Base-by-base conservation (phyloP, 169 alveolate genomes). In the Babesia divergens region DNA sequence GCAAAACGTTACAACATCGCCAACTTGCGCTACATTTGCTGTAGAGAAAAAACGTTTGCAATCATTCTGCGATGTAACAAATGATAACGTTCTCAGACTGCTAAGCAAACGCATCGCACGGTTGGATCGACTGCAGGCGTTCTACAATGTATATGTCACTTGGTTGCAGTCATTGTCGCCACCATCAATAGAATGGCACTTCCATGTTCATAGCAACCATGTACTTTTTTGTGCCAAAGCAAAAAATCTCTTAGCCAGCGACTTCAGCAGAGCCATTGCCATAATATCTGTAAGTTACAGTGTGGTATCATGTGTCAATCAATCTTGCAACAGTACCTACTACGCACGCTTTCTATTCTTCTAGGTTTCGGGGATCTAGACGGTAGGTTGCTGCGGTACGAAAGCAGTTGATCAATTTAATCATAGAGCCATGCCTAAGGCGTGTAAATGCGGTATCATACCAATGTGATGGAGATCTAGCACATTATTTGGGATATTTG, bases 151-250 rank as follows among this genome's bases (percentile, higher is more conserved):
- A 1, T 29, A 37, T 22, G 4, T 18, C 0, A 1, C 18, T 6
- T 55, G 50, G 66, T n/a, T 55, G 9, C 46, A 55, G 1, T 55
- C 22, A 9, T 55, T 2, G 35, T 32, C 66, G 20, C 66, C 46
- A 1, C 5, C 1, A 13, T 7, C 13, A n/a, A 2, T 29, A 29
- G 22, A 29, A 55, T 9, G 50, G 66, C 66, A 55, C 29, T 31
- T 52, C 7, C 50, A 55, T 22, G 26, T n/a, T 22, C 50, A 7
- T n/a, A 6, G 20, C 13, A 31, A 55, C 2, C 9, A 5, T 6
- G 18, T 55, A 13, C 50, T 29, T 50, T 28, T 51, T 24, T 51
- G 60, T 9, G 38, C 60, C 11, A 51, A 6, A 20, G 28, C 1
- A 24, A 9, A 51, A 9, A n/a, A 20, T 1, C 11, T 51, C n/a